Evolutionary conservation across 306 rosid species (phyloP).

Genomic region (Argentina anserina): DNA sequence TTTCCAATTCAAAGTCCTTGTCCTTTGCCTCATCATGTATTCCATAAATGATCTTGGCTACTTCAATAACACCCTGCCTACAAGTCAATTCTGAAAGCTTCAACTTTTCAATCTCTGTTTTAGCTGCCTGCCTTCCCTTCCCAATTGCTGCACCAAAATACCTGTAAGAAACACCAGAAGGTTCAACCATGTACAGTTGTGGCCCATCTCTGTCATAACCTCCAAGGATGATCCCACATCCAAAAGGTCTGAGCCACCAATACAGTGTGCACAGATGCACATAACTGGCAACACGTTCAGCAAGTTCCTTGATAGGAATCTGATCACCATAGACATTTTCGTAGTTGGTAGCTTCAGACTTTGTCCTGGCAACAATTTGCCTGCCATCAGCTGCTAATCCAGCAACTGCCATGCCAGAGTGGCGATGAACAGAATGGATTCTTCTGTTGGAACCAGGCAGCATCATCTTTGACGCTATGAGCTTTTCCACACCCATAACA

Average conservation of each 20-base stretch:
- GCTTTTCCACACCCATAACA: conserved; percentile 97
- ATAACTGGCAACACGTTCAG: conserved; percentile 94
- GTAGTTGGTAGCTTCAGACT: conserved; percentile 85
- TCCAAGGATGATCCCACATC: conserved; percentile 94
- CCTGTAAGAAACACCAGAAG: conserved; percentile 89
- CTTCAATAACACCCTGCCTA: conserved; percentile 92
- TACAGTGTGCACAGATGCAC: conserved; percentile 96
- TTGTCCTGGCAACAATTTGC: conserved; percentile 59
- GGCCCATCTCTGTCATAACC: conserved; percentile 99
- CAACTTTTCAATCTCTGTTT: conserved; percentile 95
- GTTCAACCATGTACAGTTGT: conserved; percentile 93
- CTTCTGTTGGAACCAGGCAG: conserved; percentile 94
- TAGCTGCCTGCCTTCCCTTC: conserved; percentile 97
- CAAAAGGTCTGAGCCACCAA: conserved; percentile 99
- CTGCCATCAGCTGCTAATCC: conserved; percentile 66
- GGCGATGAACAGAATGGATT: conserved; percentile 89
- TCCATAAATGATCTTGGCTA: conserved; percentile 94
- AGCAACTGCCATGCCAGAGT: conserved; percentile 95
- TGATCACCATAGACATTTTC: conserved; percentile 85
- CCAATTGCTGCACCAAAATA: conserved; percentile 99
- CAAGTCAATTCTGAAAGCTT: conserved; percentile 91
- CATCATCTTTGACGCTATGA: conserved; percentile 96
- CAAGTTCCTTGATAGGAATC: conserved; percentile 93
- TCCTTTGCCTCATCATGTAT: conserved; percentile 98
- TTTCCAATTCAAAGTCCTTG: conserved; percentile 87